phyloP scores from a whole-genome alignment of 495 filamentous ascomycete species.

The Penicillium daleae region DNA sequence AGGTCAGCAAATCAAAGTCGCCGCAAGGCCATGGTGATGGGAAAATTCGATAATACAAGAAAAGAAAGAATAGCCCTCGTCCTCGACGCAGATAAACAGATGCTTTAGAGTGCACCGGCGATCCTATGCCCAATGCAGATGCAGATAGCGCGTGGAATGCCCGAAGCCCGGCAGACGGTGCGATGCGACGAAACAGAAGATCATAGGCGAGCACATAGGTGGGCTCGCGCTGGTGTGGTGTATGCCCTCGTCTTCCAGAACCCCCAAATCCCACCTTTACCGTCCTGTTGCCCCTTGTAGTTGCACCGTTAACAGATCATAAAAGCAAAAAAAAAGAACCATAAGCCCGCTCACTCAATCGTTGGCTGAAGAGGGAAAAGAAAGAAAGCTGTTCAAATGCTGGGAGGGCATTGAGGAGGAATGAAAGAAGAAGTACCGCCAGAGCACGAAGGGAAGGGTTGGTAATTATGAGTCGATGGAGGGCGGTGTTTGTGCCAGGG shows the following conservation, averaged over 20 bases:
- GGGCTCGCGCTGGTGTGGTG: slow-evolving; percentile 6
- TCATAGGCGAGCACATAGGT: slow-evolving; percentile 4
- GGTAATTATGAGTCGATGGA: not conserved
- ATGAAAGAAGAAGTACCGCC: not conserved
- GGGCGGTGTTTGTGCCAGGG: not conserved
- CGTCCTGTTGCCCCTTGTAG: not conserved
- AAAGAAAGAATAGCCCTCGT: slow-evolving; percentile 13
- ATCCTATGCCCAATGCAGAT: slow-evolving; percentile 39
- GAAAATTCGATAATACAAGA: slow-evolving; percentile 26
- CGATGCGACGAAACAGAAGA: slow-evolving; percentile 13
- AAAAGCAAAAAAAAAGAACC: slow-evolving; percentile 6
- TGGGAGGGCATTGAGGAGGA: not conserved
- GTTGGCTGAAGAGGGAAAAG: slow-evolving; percentile 3
- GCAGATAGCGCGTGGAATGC: slow-evolving; percentile 14
- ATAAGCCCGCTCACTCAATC: slow-evolving; percentile 9
- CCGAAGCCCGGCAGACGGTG: not conserved
- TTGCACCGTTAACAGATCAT: slow-evolving; percentile 11
- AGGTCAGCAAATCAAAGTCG: slow-evolving; percentile 23
- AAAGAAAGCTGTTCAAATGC: not conserved
- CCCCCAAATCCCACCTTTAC: slow-evolving; percentile 3
- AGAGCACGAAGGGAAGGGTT: not conserved
- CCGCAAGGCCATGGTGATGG: slow-evolving; percentile 14
- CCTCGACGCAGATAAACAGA: slow-evolving; percentile 26
- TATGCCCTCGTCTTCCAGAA: not conserved
- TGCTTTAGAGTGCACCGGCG: slow-evolving; percentile 38